Evolutionary conservation across 2,329 filamentous ascomycete genomes (phyloP).

Genomic region (Aspergillus clavatus): DNA sequence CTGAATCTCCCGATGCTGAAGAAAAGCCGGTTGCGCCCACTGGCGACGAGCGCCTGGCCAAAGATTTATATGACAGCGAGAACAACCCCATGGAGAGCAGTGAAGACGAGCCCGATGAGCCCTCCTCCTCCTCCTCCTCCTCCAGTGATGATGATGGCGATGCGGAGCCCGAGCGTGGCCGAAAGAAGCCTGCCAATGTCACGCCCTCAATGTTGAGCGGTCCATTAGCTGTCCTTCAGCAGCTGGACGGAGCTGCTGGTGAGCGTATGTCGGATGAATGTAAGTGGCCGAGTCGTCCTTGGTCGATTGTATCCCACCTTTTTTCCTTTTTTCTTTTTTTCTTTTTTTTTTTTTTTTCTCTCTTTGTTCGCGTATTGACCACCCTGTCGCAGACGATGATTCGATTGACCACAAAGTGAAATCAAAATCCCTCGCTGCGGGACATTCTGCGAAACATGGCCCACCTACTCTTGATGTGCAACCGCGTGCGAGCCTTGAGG

Average conservation of each 20-base stretch:
- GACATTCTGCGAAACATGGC: constrained; percentile 38
- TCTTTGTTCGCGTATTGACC: constrained; percentile 10
- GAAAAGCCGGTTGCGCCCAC: constrained; percentile 43
- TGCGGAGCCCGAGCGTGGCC: constrained; percentile 25
- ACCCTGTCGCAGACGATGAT: constrained; percentile 24
- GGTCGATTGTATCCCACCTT: too few relatives aligned
- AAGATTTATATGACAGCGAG: constrained; percentile 66
- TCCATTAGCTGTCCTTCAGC: not conserved
- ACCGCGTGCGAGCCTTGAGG: constrained; percentile 76
- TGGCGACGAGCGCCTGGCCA: constrained; percentile 57
- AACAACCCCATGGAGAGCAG: constrained; percentile 60
- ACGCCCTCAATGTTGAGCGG: constrained; percentile 1
- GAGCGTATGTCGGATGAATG: constrained; percentile 55
- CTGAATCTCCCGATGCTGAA: constrained; percentile 24
- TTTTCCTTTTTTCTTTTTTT: too few relatives aligned
- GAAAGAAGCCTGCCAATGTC: constrained; percentile 26
- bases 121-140: constrained; percentile 51
- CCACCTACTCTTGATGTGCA: constrained; percentile 57
- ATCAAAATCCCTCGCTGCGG: constrained; percentile 48
- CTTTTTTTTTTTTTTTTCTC: constrained; percentile 9
- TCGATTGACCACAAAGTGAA: constrained; percentile 53
- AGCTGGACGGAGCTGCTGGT: constrained; percentile 68
- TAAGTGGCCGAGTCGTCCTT: too few relatives aligned
- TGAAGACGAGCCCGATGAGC: constrained; percentile 52
- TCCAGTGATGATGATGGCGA: constrained; percentile 61